Conservation (phyloP, 2,329 filamentous ascomycete species). For the Curvularia hawaiiensis region DNA sequence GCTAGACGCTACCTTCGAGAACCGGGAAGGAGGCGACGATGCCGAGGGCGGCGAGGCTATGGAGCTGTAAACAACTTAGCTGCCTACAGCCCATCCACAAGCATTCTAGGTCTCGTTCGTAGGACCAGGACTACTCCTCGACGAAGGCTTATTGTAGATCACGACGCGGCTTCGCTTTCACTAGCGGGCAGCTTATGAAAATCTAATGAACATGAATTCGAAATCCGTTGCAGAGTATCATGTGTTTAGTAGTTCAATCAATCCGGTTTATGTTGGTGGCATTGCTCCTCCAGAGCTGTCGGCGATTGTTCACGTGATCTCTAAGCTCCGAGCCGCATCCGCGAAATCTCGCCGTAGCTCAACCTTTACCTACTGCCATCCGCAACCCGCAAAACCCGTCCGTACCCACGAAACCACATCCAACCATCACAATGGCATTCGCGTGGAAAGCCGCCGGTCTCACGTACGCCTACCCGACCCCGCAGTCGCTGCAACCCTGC, state of each 20-base stretch:
- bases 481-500: slow-evolving; percentile 5
- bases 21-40: slow-evolving; percentile 45
- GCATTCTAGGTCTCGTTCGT: slow-evolving; percentile 1
- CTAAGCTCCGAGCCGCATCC: slow-evolving; percentile 33
- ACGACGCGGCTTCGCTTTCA: slow-evolving; percentile 9
- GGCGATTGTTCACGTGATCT: slow-evolving; percentile 31
- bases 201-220: slow-evolving; percentile 27
- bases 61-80: slow-evolving; percentile 46
- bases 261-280: not conserved
- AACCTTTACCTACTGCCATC: slow-evolving; percentile 34
- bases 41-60: slow-evolving; percentile 54
- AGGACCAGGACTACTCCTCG: not conserved
- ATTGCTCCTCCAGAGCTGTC: not conserved
- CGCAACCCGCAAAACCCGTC: slow-evolving; percentile 30
- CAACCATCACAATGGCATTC: slow-evolving; percentile 80
- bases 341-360: slow-evolving; percentile 35
- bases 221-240: not conserved
- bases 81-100: not conserved
- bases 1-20: slow-evolving; percentile 72
- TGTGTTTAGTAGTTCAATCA: not conserved
- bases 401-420: slow-evolving; percentile 32
- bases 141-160: slow-evolving; percentile 8
- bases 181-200: slow-evolving; percentile 24
- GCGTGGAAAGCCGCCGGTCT: slow-evolving; percentile 98
- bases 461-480: slow-evolving; percentile 68